These are phyloP conservation scores for Zygnema circumcarinatum DNA, from an alignment of 139 green algal genomes.

Conservation along the genomic window DNA sequence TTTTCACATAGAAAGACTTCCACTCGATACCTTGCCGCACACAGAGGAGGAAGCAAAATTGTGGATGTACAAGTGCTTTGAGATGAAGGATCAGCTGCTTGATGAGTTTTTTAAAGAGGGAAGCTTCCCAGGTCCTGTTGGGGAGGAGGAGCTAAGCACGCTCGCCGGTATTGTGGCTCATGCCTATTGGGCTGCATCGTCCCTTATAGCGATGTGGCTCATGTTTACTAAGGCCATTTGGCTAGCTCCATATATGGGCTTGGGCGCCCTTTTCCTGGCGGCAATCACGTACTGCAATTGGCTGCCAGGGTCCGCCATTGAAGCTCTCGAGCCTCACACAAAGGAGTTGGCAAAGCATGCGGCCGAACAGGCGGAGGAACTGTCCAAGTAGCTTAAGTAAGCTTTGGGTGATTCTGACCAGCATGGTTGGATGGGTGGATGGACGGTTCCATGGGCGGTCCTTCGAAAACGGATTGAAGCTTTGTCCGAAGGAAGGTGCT, in stretches of 20 bases:
- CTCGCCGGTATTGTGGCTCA: not conserved
- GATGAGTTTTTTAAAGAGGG: conserved; percentile 20
- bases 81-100: conserved; percentile 50
- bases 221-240: not conserved
- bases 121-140: conserved; percentile 5
- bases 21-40: not conserved
- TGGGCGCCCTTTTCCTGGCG: not conserved
- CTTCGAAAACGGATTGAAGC: not conserved
- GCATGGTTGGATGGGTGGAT: too few relatives aligned
- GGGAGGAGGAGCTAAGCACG: not conserved
- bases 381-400: not conserved
- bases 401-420: too few relatives aligned
- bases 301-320: not conserved
- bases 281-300: conserved; percentile 1
- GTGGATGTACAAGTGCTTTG: conserved; percentile 40
- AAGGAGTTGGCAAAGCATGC: not conserved
- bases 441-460: too few relatives aligned
- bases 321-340: not conserved
- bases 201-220: not conserved
- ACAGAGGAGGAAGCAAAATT: conserved; percentile 9
- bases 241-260: not conserved
- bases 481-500: not conserved
- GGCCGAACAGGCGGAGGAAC: not conserved
- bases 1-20: conserved; percentile 35
- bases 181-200: not conserved